These are phyloP conservation scores for Albatrellus ellisii DNA, from an alignment of 768 basidiomycete species.

Conservation along the genomic window DNA sequence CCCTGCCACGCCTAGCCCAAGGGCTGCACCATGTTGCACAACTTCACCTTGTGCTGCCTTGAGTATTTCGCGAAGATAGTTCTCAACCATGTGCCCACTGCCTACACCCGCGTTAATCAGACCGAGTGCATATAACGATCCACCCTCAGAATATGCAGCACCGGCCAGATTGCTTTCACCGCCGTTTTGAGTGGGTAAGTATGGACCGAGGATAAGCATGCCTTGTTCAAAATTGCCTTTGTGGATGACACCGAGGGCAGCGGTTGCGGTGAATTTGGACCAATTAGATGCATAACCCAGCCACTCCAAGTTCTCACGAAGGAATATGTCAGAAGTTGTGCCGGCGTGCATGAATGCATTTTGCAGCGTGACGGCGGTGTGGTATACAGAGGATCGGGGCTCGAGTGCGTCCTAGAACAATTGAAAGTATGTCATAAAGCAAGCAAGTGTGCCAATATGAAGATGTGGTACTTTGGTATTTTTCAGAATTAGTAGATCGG, in stretches of 20 bases:
- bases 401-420: conserved; percentile 74
- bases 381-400: conserved; percentile 91
- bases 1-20: conserved; percentile 91
- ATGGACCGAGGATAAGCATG: conserved; percentile 84
- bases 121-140: conserved; percentile 90
- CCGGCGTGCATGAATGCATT: conserved; percentile 99
- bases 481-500: conserved; percentile 84
- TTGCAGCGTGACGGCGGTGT: conserved; percentile 90
- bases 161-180: conserved; percentile 68
- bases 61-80: conserved; percentile 70
- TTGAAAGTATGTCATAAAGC: conserved; percentile 22
- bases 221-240: conserved; percentile 94
- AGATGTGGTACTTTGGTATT: conserved; percentile 66
- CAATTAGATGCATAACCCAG: conserved; percentile 90
- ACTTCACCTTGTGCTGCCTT: conserved; percentile 69
- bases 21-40: conserved; percentile 93
- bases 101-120: conserved; percentile 91
- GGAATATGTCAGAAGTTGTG: conserved; percentile 87
- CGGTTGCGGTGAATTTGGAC: conserved; percentile 97
- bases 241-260: conserved; percentile 94
- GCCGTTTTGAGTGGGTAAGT: conserved; percentile 65
- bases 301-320: conserved; percentile 96
- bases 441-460: conserved; percentile 69
- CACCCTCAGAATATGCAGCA: conserved; percentile 87
- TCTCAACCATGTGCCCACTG: conserved; percentile 44